Conservation (phyloP, 2,329 filamentous ascomycete genomes). For the Diaporthe velutina region DNA sequence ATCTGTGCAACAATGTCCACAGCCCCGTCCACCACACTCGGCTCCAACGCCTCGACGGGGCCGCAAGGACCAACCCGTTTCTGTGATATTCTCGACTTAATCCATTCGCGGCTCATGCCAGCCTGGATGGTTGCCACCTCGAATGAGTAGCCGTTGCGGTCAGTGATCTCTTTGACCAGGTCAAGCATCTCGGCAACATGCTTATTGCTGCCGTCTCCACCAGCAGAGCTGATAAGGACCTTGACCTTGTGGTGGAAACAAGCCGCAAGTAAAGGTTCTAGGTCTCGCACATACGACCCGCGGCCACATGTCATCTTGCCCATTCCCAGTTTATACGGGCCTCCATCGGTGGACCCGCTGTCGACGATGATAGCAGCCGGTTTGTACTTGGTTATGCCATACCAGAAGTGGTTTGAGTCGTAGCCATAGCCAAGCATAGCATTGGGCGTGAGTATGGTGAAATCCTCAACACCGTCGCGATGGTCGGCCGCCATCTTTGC, state of each 20-base stretch:
- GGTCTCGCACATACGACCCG: slow-evolving; percentile 39
- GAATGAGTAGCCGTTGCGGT: neutral
- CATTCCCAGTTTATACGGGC: slow-evolving; percentile 43
- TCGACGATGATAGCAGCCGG: slow-evolving; percentile 44
- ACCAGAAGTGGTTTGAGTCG: slow-evolving; percentile 39
- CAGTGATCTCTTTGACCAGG: neutral
- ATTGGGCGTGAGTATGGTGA: slow-evolving; percentile 44
- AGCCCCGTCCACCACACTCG: neutral
- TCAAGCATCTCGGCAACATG: slow-evolving; percentile 35
- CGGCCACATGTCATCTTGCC: slow-evolving; percentile 38
- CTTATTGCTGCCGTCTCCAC: slow-evolving; percentile 60
- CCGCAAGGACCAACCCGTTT: neutral
- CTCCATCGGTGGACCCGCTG: slow-evolving; percentile 46
- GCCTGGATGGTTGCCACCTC: slow-evolving; percentile 1
- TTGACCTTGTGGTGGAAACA: slow-evolving; percentile 40
- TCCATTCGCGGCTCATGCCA: neutral
- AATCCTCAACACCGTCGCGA: neutral
- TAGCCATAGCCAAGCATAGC: slow-evolving; percentile 47
- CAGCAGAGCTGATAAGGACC: slow-evolving; percentile 46
- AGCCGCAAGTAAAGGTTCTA: slow-evolving; percentile 39
- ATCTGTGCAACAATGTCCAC: slow-evolving; percentile 16
- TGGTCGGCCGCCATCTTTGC: neutral
- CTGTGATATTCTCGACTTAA: neutral
- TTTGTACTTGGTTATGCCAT: slow-evolving; percentile 8
- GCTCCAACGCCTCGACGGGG: neutral